Conservation (phyloP, 139 green algal genomes). For the Chlamydomonas urium region DNA sequence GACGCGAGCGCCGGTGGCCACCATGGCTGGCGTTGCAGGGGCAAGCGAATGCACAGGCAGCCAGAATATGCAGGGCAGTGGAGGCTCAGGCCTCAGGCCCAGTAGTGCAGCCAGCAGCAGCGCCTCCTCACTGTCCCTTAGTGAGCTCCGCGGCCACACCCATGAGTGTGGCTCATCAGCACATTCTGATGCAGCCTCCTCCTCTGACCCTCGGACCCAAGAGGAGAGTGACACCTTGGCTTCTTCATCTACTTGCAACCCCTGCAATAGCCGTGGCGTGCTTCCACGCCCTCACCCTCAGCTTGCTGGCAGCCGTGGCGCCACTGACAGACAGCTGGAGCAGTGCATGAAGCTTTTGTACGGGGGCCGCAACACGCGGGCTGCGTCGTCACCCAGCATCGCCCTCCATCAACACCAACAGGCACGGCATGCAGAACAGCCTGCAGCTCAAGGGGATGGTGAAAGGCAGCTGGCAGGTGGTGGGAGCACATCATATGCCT, state of each 20-base stretch:
- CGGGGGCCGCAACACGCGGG: not conserved
- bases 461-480: no score
- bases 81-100: no score
- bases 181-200: not conserved
- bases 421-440: no score
- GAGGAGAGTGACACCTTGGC: conserved; percentile 7
- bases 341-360: conserved; percentile 7
- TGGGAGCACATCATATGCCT: no score
- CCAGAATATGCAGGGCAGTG: no score
- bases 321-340: not conserved
- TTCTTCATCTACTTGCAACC: not conserved
- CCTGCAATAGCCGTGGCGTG: not conserved
- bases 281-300: not conserved
- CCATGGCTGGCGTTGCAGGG: no score
- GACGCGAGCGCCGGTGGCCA: no score
- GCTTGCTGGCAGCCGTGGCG: not conserved
- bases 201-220: not conserved
- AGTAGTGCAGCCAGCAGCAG: conserved; percentile 1
- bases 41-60: no score
- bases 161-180: not conserved
- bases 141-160: not conserved
- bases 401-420: no score
- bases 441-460: no score
- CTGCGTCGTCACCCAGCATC: no score
- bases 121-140: not conserved